phyloP scores from a whole-genome alignment of 1,284 basidiomycete species.

The Pyrrhoderma lamaoense region DNA sequence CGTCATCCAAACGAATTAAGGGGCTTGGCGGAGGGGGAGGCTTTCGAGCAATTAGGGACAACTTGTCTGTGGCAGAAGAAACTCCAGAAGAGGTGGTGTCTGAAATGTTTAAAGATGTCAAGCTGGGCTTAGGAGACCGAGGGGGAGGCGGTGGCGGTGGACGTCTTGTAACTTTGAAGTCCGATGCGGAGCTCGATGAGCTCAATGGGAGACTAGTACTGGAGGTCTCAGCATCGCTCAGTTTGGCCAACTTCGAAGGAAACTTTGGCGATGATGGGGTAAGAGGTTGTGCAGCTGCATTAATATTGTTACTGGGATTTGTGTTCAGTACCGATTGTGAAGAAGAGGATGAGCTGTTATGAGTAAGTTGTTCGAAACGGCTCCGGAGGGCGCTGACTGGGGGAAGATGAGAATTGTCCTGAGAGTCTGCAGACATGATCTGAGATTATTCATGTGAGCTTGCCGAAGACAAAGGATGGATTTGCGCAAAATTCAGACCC shows the following conservation, averaged over 20 bases:
- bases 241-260: not conserved
- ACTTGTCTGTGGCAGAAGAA: slow-evolving; percentile 22
- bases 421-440: slow-evolving; percentile 14
- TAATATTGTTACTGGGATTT: not conserved
- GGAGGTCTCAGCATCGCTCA: not conserved
- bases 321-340: slow-evolving; percentile 12
- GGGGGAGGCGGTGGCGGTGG: slow-evolving; percentile 55
- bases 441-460: slow-evolving; percentile 5
- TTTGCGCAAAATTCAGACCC: too few species aligned
- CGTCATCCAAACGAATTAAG: not conserved
- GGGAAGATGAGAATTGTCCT: slow-evolving; percentile 27
- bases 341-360: slow-evolving; percentile 20
- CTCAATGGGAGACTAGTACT: slow-evolving; percentile 29
- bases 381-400: slow-evolving; percentile 62
- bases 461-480: not conserved
- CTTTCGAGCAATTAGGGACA: slow-evolving; percentile 24
- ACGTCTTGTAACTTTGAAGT: slow-evolving; percentile 39
- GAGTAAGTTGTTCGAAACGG: slow-evolving; percentile 45
- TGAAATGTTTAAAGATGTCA: slow-evolving; percentile 36
- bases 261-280: slow-evolving; percentile 17
- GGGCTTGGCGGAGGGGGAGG: slow-evolving; percentile 24
- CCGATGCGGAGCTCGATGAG: slow-evolving; percentile 44
- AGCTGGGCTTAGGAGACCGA: slow-evolving; percentile 39
- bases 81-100: not conserved
- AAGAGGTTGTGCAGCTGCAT: not conserved